These are phyloP conservation scores for Geotrichum australiense DNA, from an alignment of 1,139 yeast species.

Conservation along the genomic window DNA sequence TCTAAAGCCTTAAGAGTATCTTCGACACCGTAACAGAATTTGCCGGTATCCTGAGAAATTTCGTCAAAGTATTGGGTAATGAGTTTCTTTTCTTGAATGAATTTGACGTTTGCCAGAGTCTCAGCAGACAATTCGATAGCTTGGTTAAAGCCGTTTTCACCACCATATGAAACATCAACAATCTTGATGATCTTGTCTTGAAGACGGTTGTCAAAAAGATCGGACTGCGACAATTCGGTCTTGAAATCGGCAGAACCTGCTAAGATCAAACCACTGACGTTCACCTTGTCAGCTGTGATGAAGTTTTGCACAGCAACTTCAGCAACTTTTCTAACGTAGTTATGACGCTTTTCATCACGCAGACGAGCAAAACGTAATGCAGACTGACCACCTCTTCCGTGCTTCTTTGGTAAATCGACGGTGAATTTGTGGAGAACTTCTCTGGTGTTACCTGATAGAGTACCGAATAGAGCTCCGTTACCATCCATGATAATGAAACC, in stretches of 20 bases:
- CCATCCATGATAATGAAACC: conserved; percentile 99
- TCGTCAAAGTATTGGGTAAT: conserved; percentile 90
- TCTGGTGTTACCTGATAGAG: conserved; percentile 95
- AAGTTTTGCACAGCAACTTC: conserved; percentile 97
- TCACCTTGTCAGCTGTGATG: conserved; percentile 86
- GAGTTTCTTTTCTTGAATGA: conserved; percentile 95
- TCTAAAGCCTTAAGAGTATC: conserved; percentile 95
- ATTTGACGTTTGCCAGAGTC: conserved; percentile 91
- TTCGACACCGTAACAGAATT: conserved; percentile 94
- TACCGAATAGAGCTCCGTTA: conserved; percentile 94
- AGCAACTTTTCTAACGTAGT: conserved; percentile 95
- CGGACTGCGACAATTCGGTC: conserved; percentile 86
- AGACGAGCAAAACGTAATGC: conserved; percentile 98
- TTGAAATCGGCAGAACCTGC: conserved; percentile 99
- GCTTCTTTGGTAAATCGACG: conserved; percentile 97
- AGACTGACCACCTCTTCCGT: conserved; percentile 99
- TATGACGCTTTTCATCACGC: conserved; percentile 98
- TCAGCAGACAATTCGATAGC: conserved; percentile 97
- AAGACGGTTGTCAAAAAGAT: conserved; percentile 83
- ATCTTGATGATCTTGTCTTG: conserved; percentile 81
- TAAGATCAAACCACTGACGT: conserved; percentile 85
- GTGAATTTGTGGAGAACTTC: conserved; percentile 93
- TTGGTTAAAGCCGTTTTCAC: conserved; percentile 98
- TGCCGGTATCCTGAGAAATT: conserved; percentile 93
- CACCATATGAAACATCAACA: conserved; percentile 97